Base-by-base conservation (phyloP, 139 green algal species). In the Ettlia oleoabundans region DNA sequence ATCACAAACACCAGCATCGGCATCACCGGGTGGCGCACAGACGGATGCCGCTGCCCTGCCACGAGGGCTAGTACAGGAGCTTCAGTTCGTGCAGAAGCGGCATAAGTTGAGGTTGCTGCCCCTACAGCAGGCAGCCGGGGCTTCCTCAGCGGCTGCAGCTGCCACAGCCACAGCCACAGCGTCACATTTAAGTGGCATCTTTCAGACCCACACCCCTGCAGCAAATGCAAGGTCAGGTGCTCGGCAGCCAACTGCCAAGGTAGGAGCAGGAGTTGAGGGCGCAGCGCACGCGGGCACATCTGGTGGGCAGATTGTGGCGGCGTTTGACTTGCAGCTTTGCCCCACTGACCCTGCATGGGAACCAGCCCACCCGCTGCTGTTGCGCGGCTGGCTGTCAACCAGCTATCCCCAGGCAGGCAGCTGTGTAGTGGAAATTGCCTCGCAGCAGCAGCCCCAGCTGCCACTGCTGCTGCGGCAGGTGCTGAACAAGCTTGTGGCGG, bases 321-420 rank as follows among this genome's bases (percentile, higher is more conserved):
- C 69, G 7, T 84, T 84, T 35, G 24, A 80, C 19, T n/a, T 82
- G 15, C 33, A 51, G 2, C 53, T 86, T 24, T n/a, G 28, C 10
- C 82, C 82, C 24, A 82, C 82, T 26, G 82, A 86, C 61, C 82
- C 82, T 5, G 61, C 67, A 24, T 86, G 82, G 82, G 19, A 55
- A 19, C 40, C 70, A 0, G 28, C 47, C 30, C 71, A 40, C 43
- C 69, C 62, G n/a, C 41, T 74, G 58, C 33, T 80, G 61, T 40
- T 74, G 76, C 42, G 42, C 40, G 47, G 72, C 61, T 70, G 30
- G 35, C 32, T 18, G 4, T 30, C 10, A 21, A 6, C 2, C 30
- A 32, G 30, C 41, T 82, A 74, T 38, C 53, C 70, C 1, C 4
- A 32, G 10, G 24, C 70, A 2, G 71, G 58, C 26, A 51, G 53